phyloP scores from a whole-genome alignment of 2,329 filamentous ascomycete genomes.

The Exophiala sp. region DNA sequence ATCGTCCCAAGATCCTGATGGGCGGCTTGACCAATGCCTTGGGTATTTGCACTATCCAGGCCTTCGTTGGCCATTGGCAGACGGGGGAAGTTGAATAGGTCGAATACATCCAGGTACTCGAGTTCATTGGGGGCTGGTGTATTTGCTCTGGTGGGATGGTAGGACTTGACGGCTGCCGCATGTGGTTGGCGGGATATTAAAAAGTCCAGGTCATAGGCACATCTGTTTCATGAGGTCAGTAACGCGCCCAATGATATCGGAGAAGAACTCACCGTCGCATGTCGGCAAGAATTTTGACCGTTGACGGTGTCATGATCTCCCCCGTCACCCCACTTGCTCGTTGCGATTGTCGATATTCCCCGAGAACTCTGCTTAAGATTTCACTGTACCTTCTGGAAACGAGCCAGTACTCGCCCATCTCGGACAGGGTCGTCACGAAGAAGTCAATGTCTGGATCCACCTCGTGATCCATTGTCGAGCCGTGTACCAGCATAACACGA shows the following conservation, averaged over 20 bases:
- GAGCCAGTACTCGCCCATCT: constrained; percentile 80
- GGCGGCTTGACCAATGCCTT: constrained; percentile 11
- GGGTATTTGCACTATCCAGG: constrained; percentile 10
- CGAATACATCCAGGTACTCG: constrained; percentile 88
- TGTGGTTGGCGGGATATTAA: constrained; percentile 77
- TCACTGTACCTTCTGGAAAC: constrained; percentile 79
- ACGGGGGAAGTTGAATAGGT: constrained; percentile 88
- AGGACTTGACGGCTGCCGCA: constrained; percentile 25
- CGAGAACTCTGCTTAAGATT: constrained; percentile 75
- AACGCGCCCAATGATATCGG: constrained; percentile 4
- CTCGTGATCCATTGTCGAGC: constrained; percentile 81
- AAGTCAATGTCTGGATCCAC: constrained; percentile 75
- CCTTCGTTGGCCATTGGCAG: constrained; percentile 48
- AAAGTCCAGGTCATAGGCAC: constrained; percentile 68
- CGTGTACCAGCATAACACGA: constrained; percentile 80
- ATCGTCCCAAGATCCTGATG: constrained; percentile 19
- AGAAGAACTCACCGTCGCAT: constrained; percentile 78
- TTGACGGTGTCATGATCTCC: constrained; percentile 73
- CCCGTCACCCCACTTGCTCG: constrained; percentile 57
- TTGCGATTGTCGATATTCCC: constrained; percentile 79
- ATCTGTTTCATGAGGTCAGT: constrained; percentile 23
- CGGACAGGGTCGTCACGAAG: constrained; percentile 75
- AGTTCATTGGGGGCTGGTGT: constrained; percentile 77
- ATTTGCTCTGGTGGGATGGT: constrained; percentile 54
- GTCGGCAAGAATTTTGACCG: constrained; percentile 81